Evolutionary conservation across 116 monocot genomes (phyloP).

Genomic region (Phalaenopsis hybrid): DNA sequence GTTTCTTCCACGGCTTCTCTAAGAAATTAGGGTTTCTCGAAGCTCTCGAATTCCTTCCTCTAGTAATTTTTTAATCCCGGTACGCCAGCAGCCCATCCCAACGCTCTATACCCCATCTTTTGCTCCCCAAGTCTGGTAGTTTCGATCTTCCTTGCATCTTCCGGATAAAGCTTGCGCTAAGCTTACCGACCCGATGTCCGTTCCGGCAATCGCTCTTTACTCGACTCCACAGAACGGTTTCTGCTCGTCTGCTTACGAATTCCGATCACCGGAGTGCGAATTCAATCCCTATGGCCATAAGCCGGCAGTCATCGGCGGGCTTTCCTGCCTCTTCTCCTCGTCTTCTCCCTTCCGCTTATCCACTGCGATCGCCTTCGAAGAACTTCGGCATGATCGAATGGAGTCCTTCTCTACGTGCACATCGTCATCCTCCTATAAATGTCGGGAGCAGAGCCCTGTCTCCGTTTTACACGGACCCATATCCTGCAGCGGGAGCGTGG

Average conservation of each 20-base stretch:
- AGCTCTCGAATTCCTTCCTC: not conserved
- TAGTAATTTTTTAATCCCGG: not conserved
- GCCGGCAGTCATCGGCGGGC: slow-evolving; percentile 6
- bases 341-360: slow-evolving; percentile 3
- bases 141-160: not conserved
- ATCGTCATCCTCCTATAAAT: slow-evolving; percentile 6
- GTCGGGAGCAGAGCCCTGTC: slow-evolving; percentile 6
- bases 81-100: not conserved
- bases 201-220: slow-evolving; percentile 11
- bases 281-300: not conserved
- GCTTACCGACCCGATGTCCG: not conserved
- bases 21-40: slow-evolving; percentile 7
- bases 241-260: not conserved
- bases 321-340: slow-evolving; percentile 13
- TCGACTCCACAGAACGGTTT: not conserved
- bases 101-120: not conserved
- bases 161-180: not conserved
- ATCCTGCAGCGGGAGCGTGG: slow-evolving; percentile 6
- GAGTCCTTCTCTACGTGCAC: not conserved
- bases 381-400: not conserved
- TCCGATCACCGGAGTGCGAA: slow-evolving; percentile 5
- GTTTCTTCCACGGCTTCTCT: not conserved
- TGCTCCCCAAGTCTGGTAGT: not conserved
- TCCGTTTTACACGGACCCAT: slow-evolving; percentile 1
- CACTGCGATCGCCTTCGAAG: not conserved